Base-by-base conservation (phyloP, 73 alveolate species). In the Paraurostyla sp. region DNA sequence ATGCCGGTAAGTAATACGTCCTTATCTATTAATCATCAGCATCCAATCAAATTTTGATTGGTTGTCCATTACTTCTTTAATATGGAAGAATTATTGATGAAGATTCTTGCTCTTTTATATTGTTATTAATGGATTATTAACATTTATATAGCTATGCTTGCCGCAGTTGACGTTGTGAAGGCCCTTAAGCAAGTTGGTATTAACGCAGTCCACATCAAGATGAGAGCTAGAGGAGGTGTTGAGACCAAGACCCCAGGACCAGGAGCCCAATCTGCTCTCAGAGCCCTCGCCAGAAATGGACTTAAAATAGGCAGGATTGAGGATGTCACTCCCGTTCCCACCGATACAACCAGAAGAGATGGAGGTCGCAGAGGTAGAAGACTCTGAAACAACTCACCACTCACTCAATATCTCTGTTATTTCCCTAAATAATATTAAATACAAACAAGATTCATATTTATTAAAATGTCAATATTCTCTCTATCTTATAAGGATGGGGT, bases 291-390 rank as follows among this genome's bases (percentile, higher is more conserved):
- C 58, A 97, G 99, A 85, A 86, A 93, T 75, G 99, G 99, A 71
- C 85, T 98, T 89, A 97, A 94, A 94, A 98, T 98, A 81, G 99
- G 99, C 63, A 98, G 99, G 90, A 98, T 98, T 81, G 99, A 98
- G 94, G 99, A 98, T 92, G 99, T 97, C 85, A 98, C 99, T 20
- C 99, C 99, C 71, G 96, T 98, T 84, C 99, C 99, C 88, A 98
- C 99, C 83, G 99, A 98, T 91, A 87, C 98, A 90, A 97, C 99
- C 71, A 96, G 99, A 91, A 94, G 99, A 92, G 97, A 92, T 84
- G 99, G 99, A 48, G 99, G 99, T 69, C 95, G 99, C 92, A 98
- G 99, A 94, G 99, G 99, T 43, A 97, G 99, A 90, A 97, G 99
- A 93, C 93, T 98, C 92, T 98, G 95, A 95, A 46, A 18, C 13